phyloP scores from a whole-genome alignment of 208 protist genomes.

The Blastocrithidia nonstop region DNA sequence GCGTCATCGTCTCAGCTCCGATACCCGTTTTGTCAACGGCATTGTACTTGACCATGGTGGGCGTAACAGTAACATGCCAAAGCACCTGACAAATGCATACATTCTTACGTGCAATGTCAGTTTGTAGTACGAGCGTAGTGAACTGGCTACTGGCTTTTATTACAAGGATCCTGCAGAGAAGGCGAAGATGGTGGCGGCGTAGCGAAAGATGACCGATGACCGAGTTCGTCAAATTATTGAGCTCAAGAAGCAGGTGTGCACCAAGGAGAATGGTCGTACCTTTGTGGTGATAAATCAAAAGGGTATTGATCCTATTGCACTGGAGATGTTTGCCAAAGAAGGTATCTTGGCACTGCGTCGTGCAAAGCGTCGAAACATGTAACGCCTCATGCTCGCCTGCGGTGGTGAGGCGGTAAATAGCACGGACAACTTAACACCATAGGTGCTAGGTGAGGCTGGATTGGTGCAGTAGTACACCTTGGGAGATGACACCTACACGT shows the following conservation, averaged over 20 bases:
- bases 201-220: constrained; percentile 96
- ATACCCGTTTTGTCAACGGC: constrained; percentile 96
- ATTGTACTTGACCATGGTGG: constrained; percentile 99
- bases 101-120: constrained; percentile 99
- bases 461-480: constrained; percentile 96
- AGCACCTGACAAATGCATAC: constrained; percentile 92
- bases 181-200: constrained; percentile 93
- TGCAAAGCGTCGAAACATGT: constrained; percentile 99
- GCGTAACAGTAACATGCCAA: constrained; percentile 98
- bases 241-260: constrained; percentile 96
- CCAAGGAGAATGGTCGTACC: constrained; percentile 83
- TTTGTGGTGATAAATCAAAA: constrained; percentile 99
- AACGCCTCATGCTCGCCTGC: constrained; percentile 94
- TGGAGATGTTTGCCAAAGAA: constrained; percentile 98
- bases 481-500: constrained; percentile 99
- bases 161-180: constrained; percentile 96
- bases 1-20: constrained; percentile 92
- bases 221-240: constrained; percentile 95
- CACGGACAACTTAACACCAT: constrained; percentile 92
- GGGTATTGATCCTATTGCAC: constrained; percentile 99
- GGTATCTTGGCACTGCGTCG: constrained; percentile 97
- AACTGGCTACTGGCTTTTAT: constrained; percentile 97
- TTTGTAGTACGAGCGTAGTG: constrained; percentile 99
- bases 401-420: constrained; percentile 97
- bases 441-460: constrained; percentile 93